A percentile compares a stretch with the other conserved stretches of the same genome.
phyloP scores from a whole-genome alignment of 345 rosid genomes.

The Sonneratia caseolaris region DNA sequence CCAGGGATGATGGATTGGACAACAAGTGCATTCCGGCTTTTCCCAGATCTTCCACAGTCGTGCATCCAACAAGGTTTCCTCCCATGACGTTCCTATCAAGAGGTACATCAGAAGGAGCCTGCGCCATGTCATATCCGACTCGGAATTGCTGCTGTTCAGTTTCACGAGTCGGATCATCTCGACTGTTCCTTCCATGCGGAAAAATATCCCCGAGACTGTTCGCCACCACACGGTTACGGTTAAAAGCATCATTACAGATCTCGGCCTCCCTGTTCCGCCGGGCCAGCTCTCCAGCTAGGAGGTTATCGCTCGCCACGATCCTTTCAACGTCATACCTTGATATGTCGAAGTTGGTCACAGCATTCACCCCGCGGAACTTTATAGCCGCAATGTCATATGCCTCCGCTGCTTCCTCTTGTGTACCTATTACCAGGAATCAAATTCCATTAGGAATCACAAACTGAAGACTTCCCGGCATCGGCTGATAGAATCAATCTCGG shows the following conservation, averaged over 20 bases:
- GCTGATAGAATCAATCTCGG: not conserved
- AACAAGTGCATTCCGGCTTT: conserved; percentile 20
- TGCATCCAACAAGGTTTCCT: not conserved
- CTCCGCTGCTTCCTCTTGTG: conserved; percentile 97
- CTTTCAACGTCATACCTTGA: conserved; percentile 71
- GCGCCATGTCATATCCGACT: not conserved
- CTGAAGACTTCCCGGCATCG: not conserved
- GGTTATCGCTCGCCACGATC: conserved; percentile 74
- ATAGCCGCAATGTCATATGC: conserved; percentile 96
- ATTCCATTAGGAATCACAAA: not conserved
- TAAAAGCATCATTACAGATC: conserved; percentile 13
- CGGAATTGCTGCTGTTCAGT: not conserved
- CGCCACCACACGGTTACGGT: not conserved
- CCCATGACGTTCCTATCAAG: not conserved
- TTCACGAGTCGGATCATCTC: conserved; percentile 1
- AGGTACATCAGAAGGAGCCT: not conserved
- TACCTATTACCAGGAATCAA: conserved; percentile 30
- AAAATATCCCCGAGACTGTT: conserved; percentile 14
- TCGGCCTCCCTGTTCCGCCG: conserved; percentile 43
- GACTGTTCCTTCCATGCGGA: conserved; percentile 13
- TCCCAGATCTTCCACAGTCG: conserved; percentile 17
- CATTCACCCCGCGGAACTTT: conserved; percentile 80
- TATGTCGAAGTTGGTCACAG: conserved; percentile 86
- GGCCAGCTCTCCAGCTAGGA: conserved; percentile 72
- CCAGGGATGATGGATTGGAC: conserved; percentile 42